These are phyloP conservation scores for Penicillium cosmopolitanum DNA, from an alignment of 495 filamentous ascomycete genomes.

Conservation along the genomic window DNA sequence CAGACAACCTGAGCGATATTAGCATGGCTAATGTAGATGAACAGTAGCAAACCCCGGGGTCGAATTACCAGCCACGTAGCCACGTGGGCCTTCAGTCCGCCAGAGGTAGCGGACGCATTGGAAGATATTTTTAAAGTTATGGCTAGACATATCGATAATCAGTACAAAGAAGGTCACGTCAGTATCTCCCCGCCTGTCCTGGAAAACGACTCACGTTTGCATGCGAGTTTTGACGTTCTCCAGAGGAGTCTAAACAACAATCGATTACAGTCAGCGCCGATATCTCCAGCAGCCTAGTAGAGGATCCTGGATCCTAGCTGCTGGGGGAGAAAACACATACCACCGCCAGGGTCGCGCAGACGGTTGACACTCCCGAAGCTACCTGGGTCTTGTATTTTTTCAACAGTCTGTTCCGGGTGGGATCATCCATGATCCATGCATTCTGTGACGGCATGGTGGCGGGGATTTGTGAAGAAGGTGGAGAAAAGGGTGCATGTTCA, in stretches of 20 bases:
- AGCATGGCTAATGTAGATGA: background rate
- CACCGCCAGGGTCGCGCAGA: slow-evolving; percentile 50
- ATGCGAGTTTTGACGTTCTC: slow-evolving; percentile 56
- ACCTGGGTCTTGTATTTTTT: slow-evolving; percentile 53
- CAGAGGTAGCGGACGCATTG: slow-evolving; percentile 49
- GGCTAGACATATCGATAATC: slow-evolving; percentile 24
- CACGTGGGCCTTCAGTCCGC: slow-evolving; percentile 51
- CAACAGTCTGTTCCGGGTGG: slow-evolving; percentile 44
- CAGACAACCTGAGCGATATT: slow-evolving; percentile 59
- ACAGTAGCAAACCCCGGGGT: background rate
- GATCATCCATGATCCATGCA: slow-evolving; percentile 45
- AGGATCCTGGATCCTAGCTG: background rate
- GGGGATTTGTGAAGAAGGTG: slow-evolving; percentile 34
- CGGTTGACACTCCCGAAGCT: slow-evolving; percentile 46
- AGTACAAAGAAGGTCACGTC: no score
- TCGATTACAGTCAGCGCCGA: background rate
- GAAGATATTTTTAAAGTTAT: slow-evolving; percentile 47
- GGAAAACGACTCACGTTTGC: slow-evolving; percentile 46
- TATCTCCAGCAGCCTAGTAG: background rate
- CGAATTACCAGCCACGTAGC: slow-evolving; percentile 49
- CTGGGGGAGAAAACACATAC: slow-evolving; percentile 31
- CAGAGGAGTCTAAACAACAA: slow-evolving; percentile 42
- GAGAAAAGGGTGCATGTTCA: slow-evolving; percentile 48
- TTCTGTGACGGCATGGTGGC: slow-evolving; percentile 38
- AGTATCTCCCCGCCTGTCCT: background rate